Evolutionary conservation across 2,329 filamentous ascomycete genomes (phyloP), one percentile per base, ranked within the genome.

Genomic region (Claviceps pazoutovae): DNA sequence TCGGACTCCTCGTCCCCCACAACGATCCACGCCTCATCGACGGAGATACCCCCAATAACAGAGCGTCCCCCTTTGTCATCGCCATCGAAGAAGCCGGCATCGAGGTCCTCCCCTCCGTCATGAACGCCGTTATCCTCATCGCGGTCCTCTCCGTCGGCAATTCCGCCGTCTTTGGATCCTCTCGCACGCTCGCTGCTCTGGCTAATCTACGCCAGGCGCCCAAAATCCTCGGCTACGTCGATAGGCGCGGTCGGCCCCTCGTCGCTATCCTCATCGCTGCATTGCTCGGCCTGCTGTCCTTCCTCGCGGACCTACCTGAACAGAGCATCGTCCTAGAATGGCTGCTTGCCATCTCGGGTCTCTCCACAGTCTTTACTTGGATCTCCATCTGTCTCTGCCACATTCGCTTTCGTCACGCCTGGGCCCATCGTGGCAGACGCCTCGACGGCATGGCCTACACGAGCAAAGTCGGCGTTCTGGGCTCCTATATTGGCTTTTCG

Each of bases 41-140:
- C 9, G 71, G 70, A 37, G 73, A 74, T 51, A 72, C 73, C n/a
- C 78, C 77, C 48, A 80, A 89, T 63, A 79, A 83, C 44, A 80
- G 81, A 26, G 85, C 88, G 1, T 95, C 88, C 2, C 91, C 91
- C 1, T 96, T 96, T 65, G 90, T 96, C 60, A 94, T 96, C 60
- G 88, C 90, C 56, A 95, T 95, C 59, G 74, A 85, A 58, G 84
- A 89, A 56, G 88, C 89, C 1, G 84, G 87, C 8, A 94, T 96
- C 60, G 70, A 79, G 43, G 83, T 84, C 2, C 77, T 96, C 2
- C 88, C 88, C 2, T 90, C 86, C 0, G 78, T 96, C 51, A 94
- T 96, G 85, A 96, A 97, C 67, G 82, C 81, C n/a, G 88, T 96
- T 55, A 95, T 96, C 64, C 81, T 96, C 62, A 81, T 95, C 56